Base-by-base conservation (phyloP, 345 rosid species). In the Salix koriyanagi region DNA sequence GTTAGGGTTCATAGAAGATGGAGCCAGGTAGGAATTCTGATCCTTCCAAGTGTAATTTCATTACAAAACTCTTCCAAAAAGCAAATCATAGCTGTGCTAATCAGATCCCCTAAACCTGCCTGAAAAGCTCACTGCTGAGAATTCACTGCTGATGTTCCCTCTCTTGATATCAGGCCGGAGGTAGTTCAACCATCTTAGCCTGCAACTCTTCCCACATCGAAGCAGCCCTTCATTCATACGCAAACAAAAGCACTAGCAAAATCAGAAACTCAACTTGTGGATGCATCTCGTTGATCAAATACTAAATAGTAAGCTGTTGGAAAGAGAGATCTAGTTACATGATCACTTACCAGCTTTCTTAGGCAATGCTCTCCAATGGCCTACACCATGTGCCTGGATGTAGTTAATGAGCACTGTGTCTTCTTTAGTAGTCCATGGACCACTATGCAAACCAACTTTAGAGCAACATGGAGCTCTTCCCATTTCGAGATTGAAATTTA, bases 171-270 rank as follows among this genome's bases (percentile, higher is more conserved):
- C 87, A 0, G 90, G 88, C 30, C 90, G 70, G 23, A 85, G 85
- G 75, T 87, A 87, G 75, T 87, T 87, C 87, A 85, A 48, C 90
- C 90, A 87, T 67, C 88, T 71, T 11, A 85, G 79, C 75, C 90
- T 79, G 69, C 90, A 87, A 70, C 90, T 87, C 79, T 85, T 87
- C 26, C 88, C 90, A 37, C 90, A 87, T 70, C 88, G 72, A 16
- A 87, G 90, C 2, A 85, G 74, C 39, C 89, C 85, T 86, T 62
- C 64, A 10, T 10, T 19, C 19, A 61, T 11, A 7, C 2, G 26
- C 34, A 32, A 21, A 54, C 67, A 61, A 48, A 15, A 32, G 11
- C 14, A 37, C 36, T 23, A 56, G 9, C 26, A 32, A 56, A 19
- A 14, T 15, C 2, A 46, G 60, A 26, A n/a, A 23, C 5, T 50